phyloP scores from a whole-genome alignment of 2,329 filamentous ascomycete species.

The Alternaria consortialis region DNA sequence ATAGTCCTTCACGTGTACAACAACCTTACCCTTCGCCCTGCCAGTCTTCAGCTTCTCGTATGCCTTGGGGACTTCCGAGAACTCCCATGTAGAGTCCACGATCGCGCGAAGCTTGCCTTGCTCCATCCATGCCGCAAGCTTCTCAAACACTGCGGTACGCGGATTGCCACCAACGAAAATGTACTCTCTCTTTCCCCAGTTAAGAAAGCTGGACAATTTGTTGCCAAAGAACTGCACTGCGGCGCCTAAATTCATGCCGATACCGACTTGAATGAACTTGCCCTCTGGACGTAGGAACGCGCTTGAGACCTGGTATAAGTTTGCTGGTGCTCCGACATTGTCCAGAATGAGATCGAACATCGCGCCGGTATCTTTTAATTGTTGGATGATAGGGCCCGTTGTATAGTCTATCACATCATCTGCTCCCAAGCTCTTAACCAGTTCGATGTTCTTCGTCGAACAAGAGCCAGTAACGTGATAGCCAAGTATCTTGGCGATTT shows the following conservation, averaged over 20 bases:
- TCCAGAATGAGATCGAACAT: slow-evolving; percentile 65
- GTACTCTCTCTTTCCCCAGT: background rate
- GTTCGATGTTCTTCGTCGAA: slow-evolving; percentile 62
- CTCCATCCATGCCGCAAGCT: slow-evolving; percentile 63
- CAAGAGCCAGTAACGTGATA: slow-evolving; percentile 66
- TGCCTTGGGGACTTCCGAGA: slow-evolving; percentile 64
- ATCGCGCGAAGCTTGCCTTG: slow-evolving; percentile 65
- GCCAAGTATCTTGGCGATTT: slow-evolving; percentile 67
- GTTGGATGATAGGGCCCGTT: slow-evolving; percentile 55
- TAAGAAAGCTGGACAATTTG: background rate
- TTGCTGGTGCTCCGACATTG: slow-evolving; percentile 58
- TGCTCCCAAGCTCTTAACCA: slow-evolving; percentile 66
- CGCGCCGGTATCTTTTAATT: slow-evolving; percentile 55
- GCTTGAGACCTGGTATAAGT: slow-evolving; percentile 15
- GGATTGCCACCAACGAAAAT: slow-evolving; percentile 41
- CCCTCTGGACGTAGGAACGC: slow-evolving; percentile 16
- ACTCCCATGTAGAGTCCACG: slow-evolving; percentile 63
- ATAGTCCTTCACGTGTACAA: slow-evolving; percentile 44
- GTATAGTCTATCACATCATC: slow-evolving; percentile 69
- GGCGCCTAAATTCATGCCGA: background rate
- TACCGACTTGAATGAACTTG: slow-evolving; percentile 13
- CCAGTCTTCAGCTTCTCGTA: slow-evolving; percentile 65
- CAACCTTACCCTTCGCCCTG: slow-evolving; percentile 65
- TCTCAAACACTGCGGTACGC: slow-evolving; percentile 22
- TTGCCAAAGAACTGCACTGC: background rate